These are phyloP conservation scores for Cladosporium sp. DNA, from an alignment of 2,329 filamentous ascomycete species.

Conservation along the genomic window DNA sequence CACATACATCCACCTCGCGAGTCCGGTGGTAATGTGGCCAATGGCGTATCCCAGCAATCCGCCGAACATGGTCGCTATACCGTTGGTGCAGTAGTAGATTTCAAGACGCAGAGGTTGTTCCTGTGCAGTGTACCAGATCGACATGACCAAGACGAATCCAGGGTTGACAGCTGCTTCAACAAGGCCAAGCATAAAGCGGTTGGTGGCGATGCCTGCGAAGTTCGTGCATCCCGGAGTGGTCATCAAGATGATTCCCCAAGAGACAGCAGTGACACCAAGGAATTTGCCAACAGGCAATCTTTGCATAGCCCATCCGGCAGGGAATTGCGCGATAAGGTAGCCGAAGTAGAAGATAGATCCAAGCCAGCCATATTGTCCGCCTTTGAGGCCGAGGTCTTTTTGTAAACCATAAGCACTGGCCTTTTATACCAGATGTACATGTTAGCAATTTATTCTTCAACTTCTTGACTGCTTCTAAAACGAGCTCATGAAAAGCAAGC, in stretches of 20 bases:
- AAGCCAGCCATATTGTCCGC: slow-evolving; percentile 50
- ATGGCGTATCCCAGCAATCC: slow-evolving; percentile 56
- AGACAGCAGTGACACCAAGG: slow-evolving; percentile 38
- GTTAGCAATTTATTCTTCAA: background rate
- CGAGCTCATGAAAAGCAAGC: background rate
- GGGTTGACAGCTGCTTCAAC: slow-evolving; percentile 36
- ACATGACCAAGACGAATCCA: slow-evolving; percentile 34
- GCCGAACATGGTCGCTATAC: slow-evolving; percentile 60
- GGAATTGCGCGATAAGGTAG: slow-evolving; percentile 45
- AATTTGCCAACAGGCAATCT: slow-evolving; percentile 45
- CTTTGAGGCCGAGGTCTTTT: slow-evolving; percentile 42
- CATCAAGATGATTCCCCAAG: slow-evolving; percentile 40
- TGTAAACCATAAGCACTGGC: slow-evolving; percentile 47
- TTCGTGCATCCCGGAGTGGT: slow-evolving; percentile 38
- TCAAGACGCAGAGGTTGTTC: slow-evolving; percentile 53
- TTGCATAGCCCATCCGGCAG: slow-evolving; percentile 42
- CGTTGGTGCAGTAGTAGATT: slow-evolving; percentile 51
- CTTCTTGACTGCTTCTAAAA: background rate
- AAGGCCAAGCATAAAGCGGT: slow-evolving; percentile 35
- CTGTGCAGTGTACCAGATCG: slow-evolving; percentile 35
- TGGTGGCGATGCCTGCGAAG: slow-evolving; percentile 36
- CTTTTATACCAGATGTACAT: background rate
- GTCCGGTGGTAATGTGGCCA: slow-evolving; percentile 53
- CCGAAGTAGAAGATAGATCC: slow-evolving; percentile 50
- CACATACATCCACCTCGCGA: slow-evolving; percentile 54